These are phyloP conservation scores for Gossypium laxum DNA, from an alignment of 441 rosid genomes.

Conservation along the genomic window DNA sequence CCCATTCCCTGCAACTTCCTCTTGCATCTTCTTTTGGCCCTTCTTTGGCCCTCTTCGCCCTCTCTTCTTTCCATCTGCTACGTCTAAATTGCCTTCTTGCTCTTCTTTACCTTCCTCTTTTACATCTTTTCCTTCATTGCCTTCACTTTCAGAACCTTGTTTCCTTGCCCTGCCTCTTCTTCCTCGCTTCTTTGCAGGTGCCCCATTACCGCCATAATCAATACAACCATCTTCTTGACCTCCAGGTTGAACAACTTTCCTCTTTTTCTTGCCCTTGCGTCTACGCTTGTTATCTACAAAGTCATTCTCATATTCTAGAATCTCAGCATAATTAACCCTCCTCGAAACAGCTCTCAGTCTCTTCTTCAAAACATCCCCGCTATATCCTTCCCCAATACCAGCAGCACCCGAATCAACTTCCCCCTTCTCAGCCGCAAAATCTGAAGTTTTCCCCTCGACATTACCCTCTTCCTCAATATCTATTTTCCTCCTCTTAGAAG, in stretches of 20 bases:
- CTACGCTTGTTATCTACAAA: background rate
- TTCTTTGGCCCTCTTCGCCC: background rate
- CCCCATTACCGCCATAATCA: background rate
- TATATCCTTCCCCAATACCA: background rate
- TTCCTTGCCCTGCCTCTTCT: background rate
- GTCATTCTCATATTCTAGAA: background rate
- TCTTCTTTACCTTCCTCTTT: background rate
- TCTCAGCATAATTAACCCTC: slow-evolving; percentile 18
- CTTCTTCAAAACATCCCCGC: background rate
- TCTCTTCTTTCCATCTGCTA: background rate
- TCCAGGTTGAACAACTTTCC: background rate
- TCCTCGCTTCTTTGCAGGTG: background rate
- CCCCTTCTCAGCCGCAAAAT: background rate
- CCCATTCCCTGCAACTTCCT: background rate
- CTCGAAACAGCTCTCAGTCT: slow-evolving; percentile 15
- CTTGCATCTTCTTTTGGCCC: background rate
- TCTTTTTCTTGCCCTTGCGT: background rate
- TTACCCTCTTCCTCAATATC: background rate
- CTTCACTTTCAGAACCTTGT: background rate
- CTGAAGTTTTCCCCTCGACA: background rate
- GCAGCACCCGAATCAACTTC: background rate
- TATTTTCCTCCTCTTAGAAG: background rate
- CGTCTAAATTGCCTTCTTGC: background rate
- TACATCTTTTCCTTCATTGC: slow-evolving; percentile 2
- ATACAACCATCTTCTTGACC: background rate